A percentile compares a stretch with the other conserved stretches of the same genome.
These are phyloP conservation scores for Ceratocystis harringtonii DNA, from an alignment of 2,329 filamentous ascomycete species.

Conservation along the genomic window DNA sequence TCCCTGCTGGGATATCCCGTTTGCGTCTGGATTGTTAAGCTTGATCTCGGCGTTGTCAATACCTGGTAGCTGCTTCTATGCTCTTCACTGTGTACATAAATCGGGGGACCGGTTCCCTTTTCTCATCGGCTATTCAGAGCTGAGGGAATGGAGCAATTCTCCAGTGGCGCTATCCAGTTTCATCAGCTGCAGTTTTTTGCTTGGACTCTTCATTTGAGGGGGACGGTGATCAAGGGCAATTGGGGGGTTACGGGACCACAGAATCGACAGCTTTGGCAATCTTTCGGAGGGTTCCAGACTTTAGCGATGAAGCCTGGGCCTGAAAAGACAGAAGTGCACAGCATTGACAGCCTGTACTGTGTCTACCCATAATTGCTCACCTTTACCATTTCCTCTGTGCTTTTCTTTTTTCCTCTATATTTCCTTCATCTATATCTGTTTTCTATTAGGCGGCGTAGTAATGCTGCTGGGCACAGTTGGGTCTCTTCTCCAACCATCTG, in stretches of 20 bases:
- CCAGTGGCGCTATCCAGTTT: not conserved
- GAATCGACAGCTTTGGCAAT: not conserved
- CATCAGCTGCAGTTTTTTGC: not conserved
- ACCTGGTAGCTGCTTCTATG: not conserved
- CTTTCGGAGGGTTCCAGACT: not conserved
- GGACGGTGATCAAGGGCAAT: not conserved
- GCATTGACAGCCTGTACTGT: slow-evolving; percentile 5
- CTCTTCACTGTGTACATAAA: not conserved
- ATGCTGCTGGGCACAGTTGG: not conserved
- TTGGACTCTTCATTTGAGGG: not conserved
- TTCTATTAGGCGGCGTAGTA: not conserved
- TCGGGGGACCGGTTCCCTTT: not conserved
- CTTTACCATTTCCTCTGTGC: slow-evolving; percentile 11
- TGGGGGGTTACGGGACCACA: not conserved
- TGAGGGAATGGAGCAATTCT: not conserved
- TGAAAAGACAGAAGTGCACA: not conserved
- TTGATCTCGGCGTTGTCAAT: not conserved
- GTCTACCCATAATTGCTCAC: slow-evolving; percentile 8
- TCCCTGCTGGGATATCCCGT: not conserved
- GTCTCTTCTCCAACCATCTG: not conserved
- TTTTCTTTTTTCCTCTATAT: slow-evolving; percentile 10
- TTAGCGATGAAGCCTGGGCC: not conserved
- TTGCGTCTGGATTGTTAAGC: not conserved
- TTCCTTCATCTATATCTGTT: slow-evolving; percentile 10
- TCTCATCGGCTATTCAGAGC: not conserved